Percentiles rank a stretch among this genome's conserved stretches.
phyloP scores from a whole-genome alignment of 139 green algal genomes.

The Volvox africanus region DNA sequence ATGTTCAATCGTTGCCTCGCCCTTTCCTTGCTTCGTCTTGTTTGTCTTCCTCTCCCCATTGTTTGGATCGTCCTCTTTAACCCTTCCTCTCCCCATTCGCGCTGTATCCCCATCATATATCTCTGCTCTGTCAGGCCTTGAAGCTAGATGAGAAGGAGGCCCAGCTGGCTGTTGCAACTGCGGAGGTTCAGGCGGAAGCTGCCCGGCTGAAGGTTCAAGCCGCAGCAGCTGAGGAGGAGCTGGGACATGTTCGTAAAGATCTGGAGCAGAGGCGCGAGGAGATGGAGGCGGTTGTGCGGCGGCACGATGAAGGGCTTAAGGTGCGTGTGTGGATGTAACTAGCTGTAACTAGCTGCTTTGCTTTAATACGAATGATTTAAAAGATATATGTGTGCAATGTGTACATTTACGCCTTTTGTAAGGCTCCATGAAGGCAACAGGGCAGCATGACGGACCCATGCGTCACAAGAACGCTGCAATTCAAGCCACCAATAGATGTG shows the following conservation, averaged over 20 bases:
- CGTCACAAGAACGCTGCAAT: too few relatives aligned
- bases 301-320: not conserved
- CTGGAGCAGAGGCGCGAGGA: not conserved
- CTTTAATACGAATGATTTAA: too few relatives aligned
- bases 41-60: not conserved
- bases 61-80: not conserved
- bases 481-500: too few relatives aligned
- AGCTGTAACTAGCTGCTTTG: too few relatives aligned
- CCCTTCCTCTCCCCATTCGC: not conserved
- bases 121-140: not conserved
- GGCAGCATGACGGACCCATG: too few relatives aligned
- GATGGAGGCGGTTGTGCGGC: not conserved
- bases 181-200: conserved; percentile 38
- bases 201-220: not conserved
- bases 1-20: too few relatives aligned
- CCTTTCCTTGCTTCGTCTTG: too few relatives aligned
- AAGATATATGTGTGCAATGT: too few relatives aligned
- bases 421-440: too few relatives aligned
- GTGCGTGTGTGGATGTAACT: not conserved
- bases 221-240: not conserved
- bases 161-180: not conserved
- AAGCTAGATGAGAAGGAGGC: not conserved
- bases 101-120: too few relatives aligned
- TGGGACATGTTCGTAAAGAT: not conserved
- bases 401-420: too few relatives aligned